Evolutionary conservation across 75 land plant species (phyloP).

Genomic region (Chamaecyparis obtusa): DNA sequence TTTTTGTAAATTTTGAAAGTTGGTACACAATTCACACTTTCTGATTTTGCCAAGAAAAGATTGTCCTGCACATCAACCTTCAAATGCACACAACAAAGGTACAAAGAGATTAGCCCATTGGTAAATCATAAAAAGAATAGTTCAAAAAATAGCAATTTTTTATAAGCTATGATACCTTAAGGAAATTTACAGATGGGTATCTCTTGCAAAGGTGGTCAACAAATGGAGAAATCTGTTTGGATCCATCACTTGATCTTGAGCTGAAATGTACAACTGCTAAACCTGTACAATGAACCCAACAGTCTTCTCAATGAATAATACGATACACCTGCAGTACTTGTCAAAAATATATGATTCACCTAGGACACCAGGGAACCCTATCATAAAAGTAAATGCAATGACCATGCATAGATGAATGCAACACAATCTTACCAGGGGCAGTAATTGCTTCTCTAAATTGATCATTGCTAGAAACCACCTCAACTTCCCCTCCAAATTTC

Average conservation of each 20-base stretch:
- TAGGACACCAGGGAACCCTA: neutral
- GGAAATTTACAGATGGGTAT: conserved; percentile 63
- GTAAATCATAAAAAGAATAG: neutral
- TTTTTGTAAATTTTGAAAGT: conserved; percentile 84
- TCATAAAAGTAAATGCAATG: neutral
- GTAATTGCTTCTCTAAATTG: conserved; percentile 44
- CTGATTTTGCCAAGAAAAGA: conserved; percentile 57
- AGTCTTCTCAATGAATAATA: neutral
- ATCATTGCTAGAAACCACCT: conserved; percentile 43
- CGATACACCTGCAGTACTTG: neutral
- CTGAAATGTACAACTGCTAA: conserved; percentile 69
- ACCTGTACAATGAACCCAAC: conserved; percentile 38
- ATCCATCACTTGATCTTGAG: conserved; percentile 32
- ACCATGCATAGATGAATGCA: conserved; percentile 6
- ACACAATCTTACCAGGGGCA: conserved; percentile 25
- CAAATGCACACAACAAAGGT: neutral
- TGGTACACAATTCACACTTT: conserved; percentile 64
- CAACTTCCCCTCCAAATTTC: conserved; percentile 59
- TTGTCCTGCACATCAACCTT: conserved; percentile 59
- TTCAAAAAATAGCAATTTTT: neutral
- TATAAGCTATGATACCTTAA: conserved; percentile 46
- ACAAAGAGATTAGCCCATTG: neutral
- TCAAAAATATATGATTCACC: neutral
- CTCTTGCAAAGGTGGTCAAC: conserved; percentile 60
- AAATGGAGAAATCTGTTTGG: conserved; percentile 37